phyloP scores from a whole-genome alignment of 164 flowering plant genomes.

The Chimonanthus praecox region DNA sequence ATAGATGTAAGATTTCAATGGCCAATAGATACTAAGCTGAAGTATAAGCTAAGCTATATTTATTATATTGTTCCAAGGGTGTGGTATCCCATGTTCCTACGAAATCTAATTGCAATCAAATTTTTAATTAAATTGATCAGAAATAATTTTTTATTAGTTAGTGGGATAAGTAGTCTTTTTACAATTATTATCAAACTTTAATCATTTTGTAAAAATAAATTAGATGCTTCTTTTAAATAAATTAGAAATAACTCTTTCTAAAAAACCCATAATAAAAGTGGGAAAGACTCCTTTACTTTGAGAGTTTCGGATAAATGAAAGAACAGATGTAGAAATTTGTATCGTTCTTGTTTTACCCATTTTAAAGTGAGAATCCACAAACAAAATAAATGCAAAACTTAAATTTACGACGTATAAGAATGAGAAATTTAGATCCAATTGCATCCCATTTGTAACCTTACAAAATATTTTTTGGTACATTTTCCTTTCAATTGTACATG shows the following conservation, averaged over 20 bases:
- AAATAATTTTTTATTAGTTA: too few species aligned
- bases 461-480: too few species aligned
- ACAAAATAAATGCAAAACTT: neutral
- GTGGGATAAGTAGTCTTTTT: too few species aligned
- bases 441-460: neutral
- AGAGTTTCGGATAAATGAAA: neutral
- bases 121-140: too few species aligned
- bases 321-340: neutral
- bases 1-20: neutral
- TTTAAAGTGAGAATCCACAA: neutral
- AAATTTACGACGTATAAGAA: too few species aligned
- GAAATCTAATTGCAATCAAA: too few species aligned
- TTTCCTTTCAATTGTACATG: neutral
- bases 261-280: neutral
- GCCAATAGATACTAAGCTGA: neutral
- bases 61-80: neutral
- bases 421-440: neutral
- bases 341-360: too few species aligned
- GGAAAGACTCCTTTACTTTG: neutral
- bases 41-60: constrained; percentile 1
- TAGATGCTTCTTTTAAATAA: too few species aligned
- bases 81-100: neutral
- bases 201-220: too few species aligned
- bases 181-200: too few species aligned
- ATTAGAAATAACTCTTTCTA: too few species aligned